A percentile compares a stretch with the other conserved stretches of the same genome.
phyloP scores from a whole-genome alignment of 495 filamentous ascomycete genomes.

The Podospora anserina region DNA sequence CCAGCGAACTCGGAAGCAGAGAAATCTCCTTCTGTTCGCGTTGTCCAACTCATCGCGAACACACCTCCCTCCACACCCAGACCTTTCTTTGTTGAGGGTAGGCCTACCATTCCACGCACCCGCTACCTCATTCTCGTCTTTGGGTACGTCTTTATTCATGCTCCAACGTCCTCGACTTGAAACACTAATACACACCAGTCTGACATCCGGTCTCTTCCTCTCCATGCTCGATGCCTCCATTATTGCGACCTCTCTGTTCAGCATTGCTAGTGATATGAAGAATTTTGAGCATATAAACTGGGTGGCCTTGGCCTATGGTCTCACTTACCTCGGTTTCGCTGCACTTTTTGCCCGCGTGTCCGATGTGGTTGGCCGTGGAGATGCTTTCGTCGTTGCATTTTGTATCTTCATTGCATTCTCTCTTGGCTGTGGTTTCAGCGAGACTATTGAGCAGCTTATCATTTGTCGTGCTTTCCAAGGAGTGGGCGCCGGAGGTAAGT shows the following conservation, averaged over 20 bases:
- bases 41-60: not conserved
- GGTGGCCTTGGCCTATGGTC: conserved; percentile 46
- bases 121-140: not conserved
- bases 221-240: conserved; percentile 46
- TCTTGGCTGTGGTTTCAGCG: conserved; percentile 48
- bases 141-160: not conserved
- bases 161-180: not conserved
- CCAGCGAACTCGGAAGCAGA: not conserved
- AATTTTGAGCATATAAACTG: conserved; percentile 40
- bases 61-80: not conserved
- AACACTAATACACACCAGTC: conserved; percentile 2
- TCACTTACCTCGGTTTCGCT: conserved; percentile 44
- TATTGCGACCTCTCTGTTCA: conserved; percentile 44
- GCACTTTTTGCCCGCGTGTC: conserved; percentile 51
- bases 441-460: conserved; percentile 46
- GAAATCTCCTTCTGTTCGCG: not conserved
- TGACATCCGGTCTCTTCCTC: conserved; percentile 34
- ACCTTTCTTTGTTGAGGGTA: not conserved
- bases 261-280: conserved; percentile 42
- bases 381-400: conserved; percentile 46
- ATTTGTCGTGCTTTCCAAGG: conserved; percentile 45
- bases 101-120: not conserved
- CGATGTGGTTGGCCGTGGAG: conserved; percentile 51
- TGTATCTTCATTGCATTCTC: conserved; percentile 56
- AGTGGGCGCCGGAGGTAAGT: conserved; percentile 25